Base-by-base conservation (phyloP, 2,329 filamentous ascomycete genomes). In the Hymenoscyphus linearis region DNA sequence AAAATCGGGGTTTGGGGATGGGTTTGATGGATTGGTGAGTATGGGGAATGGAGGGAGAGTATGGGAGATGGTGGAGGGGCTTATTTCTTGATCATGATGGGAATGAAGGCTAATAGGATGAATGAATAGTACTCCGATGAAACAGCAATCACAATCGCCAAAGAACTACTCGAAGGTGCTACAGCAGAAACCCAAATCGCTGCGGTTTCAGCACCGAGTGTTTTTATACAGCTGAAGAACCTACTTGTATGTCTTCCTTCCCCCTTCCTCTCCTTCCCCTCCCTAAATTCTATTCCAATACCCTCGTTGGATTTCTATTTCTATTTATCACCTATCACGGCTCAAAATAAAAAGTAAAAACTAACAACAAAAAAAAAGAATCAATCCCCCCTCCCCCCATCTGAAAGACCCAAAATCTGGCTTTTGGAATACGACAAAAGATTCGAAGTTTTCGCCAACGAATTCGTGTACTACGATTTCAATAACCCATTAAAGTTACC, bases 391-490 rank as follows among this genome's bases (percentile, higher is more conserved):
- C 12, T 68, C 70, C 2, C 72, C 76, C 9, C 77, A 74, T 58
- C 88, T 89, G 1, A 50, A 10, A 50, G 44, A 25, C 44, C 44
- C 18, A 81, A 80, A 61, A 73, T 92, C 50, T 79, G 82, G 54
- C 79, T 93, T 1, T 79, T 95, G 13, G 90, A 95, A 73, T 88
- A 85, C 71, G 90, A 93, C 72, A 77, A 82, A 61, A 82, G 90
- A 5, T 93, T 93, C 73, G 78, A 78, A 31, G 82, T 93, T 9
- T 91, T 93, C 70, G 16, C 13, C 25, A 80, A 85, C 4, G 86
- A 91, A 66, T 93, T 90, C 70, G 76, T 87, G 36, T 84, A 81
- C 59, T 95, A 93, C 73, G 89, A 95, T 75, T 92, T 88, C 68
- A 78, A 85, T 62, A 76, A 85, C 58, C 89, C 90, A 0, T 76